Base-by-base conservation (phyloP, 1,284 basidiomycete genomes). In the Butyriboletus appendiculatus region DNA sequence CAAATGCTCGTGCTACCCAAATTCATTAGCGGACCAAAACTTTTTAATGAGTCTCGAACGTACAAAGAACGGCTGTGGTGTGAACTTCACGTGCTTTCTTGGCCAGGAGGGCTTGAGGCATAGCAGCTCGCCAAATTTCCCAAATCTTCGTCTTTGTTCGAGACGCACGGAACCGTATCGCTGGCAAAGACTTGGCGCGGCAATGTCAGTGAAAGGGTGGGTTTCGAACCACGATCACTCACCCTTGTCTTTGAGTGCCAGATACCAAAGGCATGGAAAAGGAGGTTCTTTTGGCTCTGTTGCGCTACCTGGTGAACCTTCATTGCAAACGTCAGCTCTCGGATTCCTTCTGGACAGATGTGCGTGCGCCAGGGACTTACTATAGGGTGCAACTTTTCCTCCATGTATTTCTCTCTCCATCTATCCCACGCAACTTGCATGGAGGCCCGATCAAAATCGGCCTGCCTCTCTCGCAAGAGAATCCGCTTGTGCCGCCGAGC, bases 211-310 rank as follows among this genome's bases (percentile, higher is more conserved):
- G 59, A 37, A 59, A 51, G n/a, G 56, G 55, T 50, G 30, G 20
- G 47, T 53, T 16, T 45, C 33, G 14, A 42, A 33, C n/a, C 16
- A 40, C 45, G 28, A 30, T 35, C 28, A 68, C 74, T 63, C 62
- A 89, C 90, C 67, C 79, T 81, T 22, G 90, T 89, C 67, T 80
- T 88, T 7, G 82, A 79, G 65, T 85, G 80, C 90, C 90, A 92
- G 45, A 82, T 76, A 14, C 78, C 77, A 65, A 92, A 92, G 2
- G 83, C 81, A 20, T 80, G 78, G 70, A 82, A 85, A 55, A 89
- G 71, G 20, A 81, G 64, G 63, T 82, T 85, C 55, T 76, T 79
- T 59, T 85, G 81, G 45, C 74, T 79, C 55, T 85, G 83, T 40
- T 81, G 58, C 18, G 80, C 68, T 53, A 91, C 77, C 41, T 77